Conservation (phyloP, 1,284 basidiomycete species). For the Stygiomarasmius scandens region DNA sequence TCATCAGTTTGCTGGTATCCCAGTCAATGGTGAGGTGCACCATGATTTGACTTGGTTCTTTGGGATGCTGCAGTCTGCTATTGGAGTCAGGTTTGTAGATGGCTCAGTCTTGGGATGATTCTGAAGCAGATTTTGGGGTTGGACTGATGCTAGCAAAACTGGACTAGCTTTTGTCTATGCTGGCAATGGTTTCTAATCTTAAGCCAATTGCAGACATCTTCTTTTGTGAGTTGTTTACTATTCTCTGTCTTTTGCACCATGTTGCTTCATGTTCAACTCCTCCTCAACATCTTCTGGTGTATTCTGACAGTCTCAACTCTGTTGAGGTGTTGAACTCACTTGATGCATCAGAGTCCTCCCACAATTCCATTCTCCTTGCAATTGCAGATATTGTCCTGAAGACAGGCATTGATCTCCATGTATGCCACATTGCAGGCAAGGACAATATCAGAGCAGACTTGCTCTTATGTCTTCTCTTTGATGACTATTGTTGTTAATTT, state of each 20-base stretch:
- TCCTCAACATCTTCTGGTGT: slow-evolving; percentile 2
- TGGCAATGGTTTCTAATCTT: slow-evolving; percentile 7
- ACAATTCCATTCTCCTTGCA: slow-evolving; percentile 4
- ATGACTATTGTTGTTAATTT: slow-evolving; percentile 12
- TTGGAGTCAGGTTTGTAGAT: slow-evolving; percentile 23
- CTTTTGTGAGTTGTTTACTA: slow-evolving; percentile 22
- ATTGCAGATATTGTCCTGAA: slow-evolving; percentile 17
- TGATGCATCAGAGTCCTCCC: slow-evolving; percentile 5
- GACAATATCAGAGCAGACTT: slow-evolving; percentile 22
- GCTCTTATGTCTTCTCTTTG: slow-evolving; percentile 18
- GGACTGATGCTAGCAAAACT: slow-evolving; percentile 20
- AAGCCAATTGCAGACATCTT: slow-evolving; percentile 20
- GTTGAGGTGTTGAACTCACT: slow-evolving; percentile 17
- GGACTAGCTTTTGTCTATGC: slow-evolving; percentile 18
- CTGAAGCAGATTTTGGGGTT: slow-evolving; percentile 20
- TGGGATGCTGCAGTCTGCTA: slow-evolving; percentile 8
- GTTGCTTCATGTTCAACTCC: slow-evolving; percentile 7
- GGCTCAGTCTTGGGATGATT: slow-evolving; percentile 17
- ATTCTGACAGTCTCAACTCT: slow-evolving; percentile 7
- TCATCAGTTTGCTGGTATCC: slow-evolving; percentile 7
- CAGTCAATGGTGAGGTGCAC: slow-evolving; percentile 17
- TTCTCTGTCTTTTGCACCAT: slow-evolving; percentile 18
- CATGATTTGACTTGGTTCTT: slow-evolving; percentile 21
- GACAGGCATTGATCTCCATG: slow-evolving; percentile 18
- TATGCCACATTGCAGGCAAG: slow-evolving; percentile 20